Percentiles rank a stretch among this genome's conserved stretches.
These are phyloP conservation scores for Panaeolus cyanescens DNA, from an alignment of 768 basidiomycete genomes.

Conservation along the genomic window DNA sequence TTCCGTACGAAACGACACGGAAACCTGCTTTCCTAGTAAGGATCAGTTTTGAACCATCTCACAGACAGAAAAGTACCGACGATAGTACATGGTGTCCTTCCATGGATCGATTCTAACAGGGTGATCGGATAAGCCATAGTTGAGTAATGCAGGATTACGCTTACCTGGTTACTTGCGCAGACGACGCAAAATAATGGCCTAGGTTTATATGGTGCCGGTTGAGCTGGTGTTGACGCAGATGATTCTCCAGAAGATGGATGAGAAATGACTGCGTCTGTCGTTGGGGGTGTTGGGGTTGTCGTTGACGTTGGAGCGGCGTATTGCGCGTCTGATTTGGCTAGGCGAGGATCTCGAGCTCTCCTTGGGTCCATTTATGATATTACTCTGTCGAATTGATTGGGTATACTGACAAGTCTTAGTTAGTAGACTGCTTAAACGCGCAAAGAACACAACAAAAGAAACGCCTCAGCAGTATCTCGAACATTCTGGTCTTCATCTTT, in stretches of 20 bases:
- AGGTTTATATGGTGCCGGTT: slow-evolving; percentile 46
- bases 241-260: slow-evolving; percentile 4
- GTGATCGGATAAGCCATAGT: not conserved
- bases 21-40: slow-evolving; percentile 81
- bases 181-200: slow-evolving; percentile 95
- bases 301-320: slow-evolving; percentile 38
- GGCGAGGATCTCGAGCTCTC: slow-evolving; percentile 78
- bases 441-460: slow-evolving; percentile 10
- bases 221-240: slow-evolving; percentile 22
- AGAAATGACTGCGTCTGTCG: not conserved
- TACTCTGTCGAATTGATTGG: slow-evolving; percentile 7
- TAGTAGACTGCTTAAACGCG: not conserved
- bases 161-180: slow-evolving; percentile 97
- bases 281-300: slow-evolving; percentile 25
- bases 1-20: slow-evolving; percentile 91
- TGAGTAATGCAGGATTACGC: slow-evolving; percentile 18
- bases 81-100: slow-evolving; percentile 91
- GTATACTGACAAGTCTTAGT: slow-evolving; percentile 3
- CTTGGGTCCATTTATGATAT: slow-evolving; percentile 69
- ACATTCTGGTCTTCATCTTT: slow-evolving; percentile 75
- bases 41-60: slow-evolving; percentile 3
- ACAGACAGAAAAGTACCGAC: slow-evolving; percentile 48
- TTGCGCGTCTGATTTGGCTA: slow-evolving; percentile 66
- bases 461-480: slow-evolving; percentile 93
- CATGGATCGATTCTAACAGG: slow-evolving; percentile 90